These are phyloP conservation scores for Phytopythium delawarense DNA, from an alignment of 352 stramenopile genomes.

Conservation along the genomic window DNA sequence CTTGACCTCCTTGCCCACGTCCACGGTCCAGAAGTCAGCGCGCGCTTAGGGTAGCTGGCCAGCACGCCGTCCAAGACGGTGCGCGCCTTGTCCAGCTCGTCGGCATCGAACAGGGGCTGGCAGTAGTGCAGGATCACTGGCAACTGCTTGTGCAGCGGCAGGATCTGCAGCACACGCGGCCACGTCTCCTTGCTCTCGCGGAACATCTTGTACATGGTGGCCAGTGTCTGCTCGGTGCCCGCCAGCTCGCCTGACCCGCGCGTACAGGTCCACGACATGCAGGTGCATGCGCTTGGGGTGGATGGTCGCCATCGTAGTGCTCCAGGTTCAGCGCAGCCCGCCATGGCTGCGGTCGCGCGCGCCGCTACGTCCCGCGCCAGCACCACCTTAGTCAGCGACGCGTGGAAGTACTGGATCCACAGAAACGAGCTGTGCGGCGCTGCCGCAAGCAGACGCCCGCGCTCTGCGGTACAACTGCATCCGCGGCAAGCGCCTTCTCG, in stretches of 20 bases:
- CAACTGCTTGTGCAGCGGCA: constrained; percentile 94
- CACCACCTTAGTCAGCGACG: constrained; percentile 93
- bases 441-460: constrained; percentile 89
- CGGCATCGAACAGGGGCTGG: constrained; percentile 93
- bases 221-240: constrained; percentile 67
- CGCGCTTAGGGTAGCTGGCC: constrained; percentile 93
- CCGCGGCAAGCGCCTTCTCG: constrained; percentile 91
- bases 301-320: constrained; percentile 93
- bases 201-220: constrained; percentile 92
- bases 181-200: constrained; percentile 88
- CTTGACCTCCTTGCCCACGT: constrained; percentile 97
- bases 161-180: constrained; percentile 87
- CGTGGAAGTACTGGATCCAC: constrained; percentile 98
- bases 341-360: constrained; percentile 91
- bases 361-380: constrained; percentile 91
- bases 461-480: constrained; percentile 90
- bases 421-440: constrained; percentile 94
- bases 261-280: constrained; percentile 92
- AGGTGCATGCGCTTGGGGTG: constrained; percentile 95
- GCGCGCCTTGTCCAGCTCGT: constrained; percentile 90
- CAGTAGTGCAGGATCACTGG: constrained; percentile 94
- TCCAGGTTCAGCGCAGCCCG: constrained; percentile 96
- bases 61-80: constrained; percentile 95
- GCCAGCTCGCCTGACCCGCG: constrained; percentile 55
- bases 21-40: constrained; percentile 97